Percentiles rank a stretch among this genome's conserved stretches.
Conservation (phyloP, 768 basidiomycete species). For the Tulasnella sp. region DNA sequence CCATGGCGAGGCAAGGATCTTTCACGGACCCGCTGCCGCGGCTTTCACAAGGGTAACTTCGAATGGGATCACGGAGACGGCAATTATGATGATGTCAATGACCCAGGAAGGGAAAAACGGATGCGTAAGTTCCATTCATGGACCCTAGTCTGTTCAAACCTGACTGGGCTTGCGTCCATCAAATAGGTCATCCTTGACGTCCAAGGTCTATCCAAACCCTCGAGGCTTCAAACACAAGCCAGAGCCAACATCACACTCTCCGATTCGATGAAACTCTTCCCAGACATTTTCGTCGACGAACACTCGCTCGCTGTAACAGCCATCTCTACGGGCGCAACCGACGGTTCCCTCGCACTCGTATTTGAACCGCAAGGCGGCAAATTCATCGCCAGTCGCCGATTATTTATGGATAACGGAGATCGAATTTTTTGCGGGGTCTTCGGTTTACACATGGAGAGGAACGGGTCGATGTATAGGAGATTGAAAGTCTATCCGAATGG, state of each 20-base stretch:
- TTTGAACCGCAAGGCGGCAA: neutral
- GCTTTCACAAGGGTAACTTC: neutral
- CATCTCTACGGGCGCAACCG: neutral
- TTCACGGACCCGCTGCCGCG: neutral
- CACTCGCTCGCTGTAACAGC: neutral
- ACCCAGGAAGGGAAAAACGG: neutral
- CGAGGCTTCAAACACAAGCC: neutral
- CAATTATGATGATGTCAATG: neutral
- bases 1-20: neutral
- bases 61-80: neutral
- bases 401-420: neutral
- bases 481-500: neutral
- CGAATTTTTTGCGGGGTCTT: neutral
- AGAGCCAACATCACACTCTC: neutral
- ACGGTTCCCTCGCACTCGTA: neutral
- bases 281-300: neutral
- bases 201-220: neutral
- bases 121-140: neutral
- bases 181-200: neutral
- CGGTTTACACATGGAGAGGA: neutral
- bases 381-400: neutral
- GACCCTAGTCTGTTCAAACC: neutral
- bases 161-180: neutral
- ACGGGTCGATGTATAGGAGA: neutral
- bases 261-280: neutral